Conservation (phyloP, 805 yeast genomes). For the Candida saitoana region DNA sequence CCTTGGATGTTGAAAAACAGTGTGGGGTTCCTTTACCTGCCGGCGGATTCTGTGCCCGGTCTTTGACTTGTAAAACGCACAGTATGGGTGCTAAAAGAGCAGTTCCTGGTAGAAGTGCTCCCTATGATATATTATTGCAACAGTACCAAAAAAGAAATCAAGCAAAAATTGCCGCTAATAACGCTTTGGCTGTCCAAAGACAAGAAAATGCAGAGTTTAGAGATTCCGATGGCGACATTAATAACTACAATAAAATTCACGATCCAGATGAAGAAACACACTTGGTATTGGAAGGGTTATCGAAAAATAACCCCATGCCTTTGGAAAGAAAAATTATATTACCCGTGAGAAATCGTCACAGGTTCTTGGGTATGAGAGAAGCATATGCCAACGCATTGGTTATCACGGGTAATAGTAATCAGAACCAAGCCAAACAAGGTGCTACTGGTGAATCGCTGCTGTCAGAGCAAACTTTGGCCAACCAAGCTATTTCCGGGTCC, state of each 20-base stretch:
- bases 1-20: constrained; percentile 88
- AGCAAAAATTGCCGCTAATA: constrained; percentile 79
- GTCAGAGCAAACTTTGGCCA: constrained; percentile 39
- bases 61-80: constrained; percentile 94
- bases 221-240: constrained; percentile 20
- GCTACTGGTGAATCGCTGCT: constrained; percentile 14
- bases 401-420: constrained; percentile 54
- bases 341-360: constrained; percentile 66
- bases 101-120: constrained; percentile 88
- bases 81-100: constrained; percentile 98
- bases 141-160: constrained; percentile 92
- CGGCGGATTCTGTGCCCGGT: constrained; percentile 95
- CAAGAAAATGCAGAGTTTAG: constrained; percentile 56
- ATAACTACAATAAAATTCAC: constrained; percentile 43
- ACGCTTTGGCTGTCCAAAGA: constrained; percentile 74
- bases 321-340: constrained; percentile 69
- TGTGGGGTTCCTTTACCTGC: constrained; percentile 93
- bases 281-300: constrained; percentile 84
- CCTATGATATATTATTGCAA: constrained; percentile 82
- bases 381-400: constrained; percentile 85
- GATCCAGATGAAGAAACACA: constrained; percentile 93
- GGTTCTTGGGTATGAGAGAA: constrained; percentile 84
- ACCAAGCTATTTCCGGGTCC: constrained; percentile 45
- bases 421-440: constrained; percentile 18
- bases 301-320: constrained; percentile 77